Evolutionary conservation across 2,329 filamentous ascomycete species (phyloP).

Genomic region (Epicoccum nigrum): DNA sequence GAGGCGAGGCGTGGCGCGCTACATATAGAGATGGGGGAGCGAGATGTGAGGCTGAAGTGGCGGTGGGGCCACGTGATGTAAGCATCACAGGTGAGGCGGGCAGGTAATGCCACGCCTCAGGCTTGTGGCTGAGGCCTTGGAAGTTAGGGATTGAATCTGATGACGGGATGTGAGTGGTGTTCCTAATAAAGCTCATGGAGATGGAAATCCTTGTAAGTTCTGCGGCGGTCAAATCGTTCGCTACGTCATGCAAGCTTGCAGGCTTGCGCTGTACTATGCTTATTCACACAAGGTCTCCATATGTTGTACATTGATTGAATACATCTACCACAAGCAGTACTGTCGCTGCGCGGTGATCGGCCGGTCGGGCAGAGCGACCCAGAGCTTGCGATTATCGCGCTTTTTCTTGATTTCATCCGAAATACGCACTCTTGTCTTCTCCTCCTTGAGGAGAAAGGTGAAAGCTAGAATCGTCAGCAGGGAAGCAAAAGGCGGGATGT

Average conservation of each 20-base stretch:
- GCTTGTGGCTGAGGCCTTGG: too few species aligned
- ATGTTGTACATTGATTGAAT: conserved; percentile 8
- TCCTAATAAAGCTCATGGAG: too few species aligned
- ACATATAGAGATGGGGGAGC: too few species aligned
- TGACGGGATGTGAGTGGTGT: too few species aligned
- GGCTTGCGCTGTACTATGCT: neutral
- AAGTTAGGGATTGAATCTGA: too few species aligned
- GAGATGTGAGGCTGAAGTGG: neutral
- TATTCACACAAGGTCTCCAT: conserved; percentile 12
- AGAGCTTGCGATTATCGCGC: conserved; percentile 75
- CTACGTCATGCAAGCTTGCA: conserved; percentile 17
- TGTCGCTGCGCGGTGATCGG: conserved; percentile 83
- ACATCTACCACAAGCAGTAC: conserved; percentile 83
- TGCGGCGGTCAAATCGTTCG: neutral
- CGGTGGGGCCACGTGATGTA: neutral
- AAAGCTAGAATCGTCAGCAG: conserved; percentile 61
- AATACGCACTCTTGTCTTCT: conserved; percentile 83
- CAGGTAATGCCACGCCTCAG: too few species aligned
- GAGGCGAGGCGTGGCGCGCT: too few species aligned
- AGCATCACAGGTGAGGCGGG: too few species aligned
- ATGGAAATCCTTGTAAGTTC: neutral
- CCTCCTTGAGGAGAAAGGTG: conserved; percentile 86
- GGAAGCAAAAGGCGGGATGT: too few species aligned
- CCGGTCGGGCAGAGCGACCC: conserved; percentile 87
- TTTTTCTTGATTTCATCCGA: conserved; percentile 79